Conservation (phyloP, 2,329 filamentous ascomycete genomes). For the Trichoderma koningii region DNA sequence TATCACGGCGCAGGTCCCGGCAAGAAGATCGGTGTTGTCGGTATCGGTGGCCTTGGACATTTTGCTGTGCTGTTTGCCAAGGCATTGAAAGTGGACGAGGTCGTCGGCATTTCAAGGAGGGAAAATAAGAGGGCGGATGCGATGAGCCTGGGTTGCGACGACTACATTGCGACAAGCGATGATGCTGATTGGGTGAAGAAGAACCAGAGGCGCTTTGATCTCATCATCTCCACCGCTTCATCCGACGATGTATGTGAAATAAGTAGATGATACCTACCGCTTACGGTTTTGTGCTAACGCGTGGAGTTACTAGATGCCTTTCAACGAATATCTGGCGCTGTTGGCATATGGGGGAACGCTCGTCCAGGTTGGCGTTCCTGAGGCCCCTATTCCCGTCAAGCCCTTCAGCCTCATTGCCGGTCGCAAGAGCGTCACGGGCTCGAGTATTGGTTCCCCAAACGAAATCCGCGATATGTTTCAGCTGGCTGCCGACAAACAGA, state of each 20-base stretch:
- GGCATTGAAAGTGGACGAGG: constrained; percentile 63
- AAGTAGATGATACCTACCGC: no score
- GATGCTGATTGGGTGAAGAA: constrained; percentile 57
- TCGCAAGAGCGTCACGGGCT: constrained; percentile 52
- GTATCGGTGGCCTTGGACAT: constrained; percentile 69
- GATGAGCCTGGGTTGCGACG: constrained; percentile 58
- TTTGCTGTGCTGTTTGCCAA: constrained; percentile 69
- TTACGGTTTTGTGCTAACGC: not conserved
- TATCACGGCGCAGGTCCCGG: constrained; percentile 66
- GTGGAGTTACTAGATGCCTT: constrained; percentile 51
- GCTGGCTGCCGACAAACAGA: constrained; percentile 56
- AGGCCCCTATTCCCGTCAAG: constrained; percentile 28
- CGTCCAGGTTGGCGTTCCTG: constrained; percentile 60
- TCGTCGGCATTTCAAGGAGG: constrained; percentile 61
- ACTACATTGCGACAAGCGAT: constrained; percentile 47
- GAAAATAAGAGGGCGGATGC: constrained; percentile 57
- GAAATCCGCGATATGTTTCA: constrained; percentile 63
- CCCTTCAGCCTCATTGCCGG: constrained; percentile 57
- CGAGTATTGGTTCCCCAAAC: constrained; percentile 50
- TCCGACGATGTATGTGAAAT: constrained; percentile 32
- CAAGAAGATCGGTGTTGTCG: constrained; percentile 66
- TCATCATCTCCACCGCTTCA: constrained; percentile 62
- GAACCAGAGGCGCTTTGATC: constrained; percentile 54
- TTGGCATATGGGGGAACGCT: constrained; percentile 62
- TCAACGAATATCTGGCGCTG: constrained; percentile 61